Conservation (phyloP, 2,329 filamentous ascomycete species). For the Aureobasidium namibiae region DNA sequence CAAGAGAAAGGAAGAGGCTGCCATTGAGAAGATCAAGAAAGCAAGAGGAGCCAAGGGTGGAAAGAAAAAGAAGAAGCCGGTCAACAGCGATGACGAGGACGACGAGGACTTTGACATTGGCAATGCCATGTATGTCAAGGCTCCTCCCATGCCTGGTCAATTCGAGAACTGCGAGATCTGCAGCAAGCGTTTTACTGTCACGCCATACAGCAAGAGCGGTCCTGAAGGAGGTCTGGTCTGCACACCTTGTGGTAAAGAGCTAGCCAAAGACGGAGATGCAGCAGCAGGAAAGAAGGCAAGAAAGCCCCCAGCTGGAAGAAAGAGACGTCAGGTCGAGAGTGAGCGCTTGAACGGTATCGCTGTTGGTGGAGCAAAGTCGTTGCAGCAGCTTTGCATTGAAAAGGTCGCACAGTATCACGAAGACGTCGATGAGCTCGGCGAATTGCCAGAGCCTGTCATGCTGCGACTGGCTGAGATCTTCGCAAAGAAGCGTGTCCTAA, state of each 20-base stretch:
- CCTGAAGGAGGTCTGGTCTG: slow-evolving; percentile 84
- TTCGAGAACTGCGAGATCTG: slow-evolving; percentile 82
- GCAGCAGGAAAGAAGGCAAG: slow-evolving; percentile 51
- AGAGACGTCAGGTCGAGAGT: slow-evolving; percentile 71
- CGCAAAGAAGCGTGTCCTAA: slow-evolving; percentile 54
- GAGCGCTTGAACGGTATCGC: slow-evolving; percentile 71
- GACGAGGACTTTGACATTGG: slow-evolving; percentile 41
- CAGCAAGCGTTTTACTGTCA: slow-evolving; percentile 84
- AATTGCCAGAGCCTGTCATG: slow-evolving; percentile 50
- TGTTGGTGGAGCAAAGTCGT: slow-evolving; percentile 56
- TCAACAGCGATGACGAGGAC: slow-evolving; percentile 36
- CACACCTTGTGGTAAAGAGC: slow-evolving; percentile 66
- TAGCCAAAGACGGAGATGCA: slow-evolving; percentile 51
- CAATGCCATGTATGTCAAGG: slow-evolving; percentile 47
- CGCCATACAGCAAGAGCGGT: slow-evolving; percentile 74
- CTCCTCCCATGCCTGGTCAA: slow-evolving; percentile 65
- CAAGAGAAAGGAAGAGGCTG: slow-evolving; percentile 43
- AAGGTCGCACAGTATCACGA: slow-evolving; percentile 56
- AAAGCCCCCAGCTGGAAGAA: slow-evolving; percentile 49
- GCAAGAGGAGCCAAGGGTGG: slow-evolving; percentile 42
- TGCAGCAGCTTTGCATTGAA: slow-evolving; percentile 58
- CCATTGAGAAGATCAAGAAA: slow-evolving; percentile 30
- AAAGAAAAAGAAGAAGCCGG: slow-evolving; percentile 37
- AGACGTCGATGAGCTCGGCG: slow-evolving; percentile 57
- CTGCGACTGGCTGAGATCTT: slow-evolving; percentile 55